Percentiles rank a stretch among this genome's conserved stretches.
Conservation (phyloP, 2,329 filamentous ascomycete species). For the Claviceps pazoutovae region DNA sequence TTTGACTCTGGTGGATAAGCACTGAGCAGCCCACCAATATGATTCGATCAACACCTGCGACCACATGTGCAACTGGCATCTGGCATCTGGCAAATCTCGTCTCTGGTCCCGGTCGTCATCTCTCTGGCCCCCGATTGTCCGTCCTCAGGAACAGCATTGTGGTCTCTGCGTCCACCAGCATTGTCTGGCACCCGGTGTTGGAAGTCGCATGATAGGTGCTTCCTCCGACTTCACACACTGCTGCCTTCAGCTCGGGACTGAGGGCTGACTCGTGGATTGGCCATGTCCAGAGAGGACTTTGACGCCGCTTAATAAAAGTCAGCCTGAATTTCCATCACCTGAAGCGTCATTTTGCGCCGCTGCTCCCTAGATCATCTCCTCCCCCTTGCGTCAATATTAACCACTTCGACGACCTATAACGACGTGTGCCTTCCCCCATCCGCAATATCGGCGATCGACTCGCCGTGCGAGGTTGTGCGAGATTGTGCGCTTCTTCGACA, state of each 20-base stretch:
- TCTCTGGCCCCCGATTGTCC: background rate
- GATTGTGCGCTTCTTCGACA: constrained; percentile 1
- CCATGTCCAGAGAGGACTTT: constrained; percentile 21
- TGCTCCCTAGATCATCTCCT: background rate
- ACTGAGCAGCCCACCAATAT: background rate
- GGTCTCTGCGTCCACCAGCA: background rate
- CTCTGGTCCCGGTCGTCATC: background rate
- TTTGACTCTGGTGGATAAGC: background rate
- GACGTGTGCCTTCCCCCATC: background rate
- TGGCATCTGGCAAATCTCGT: background rate
- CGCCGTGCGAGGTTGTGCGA: background rate
- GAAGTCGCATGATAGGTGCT: constrained; percentile 11
- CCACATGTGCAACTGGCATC: background rate
- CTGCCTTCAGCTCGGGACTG: constrained; percentile 15
- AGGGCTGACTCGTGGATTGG: constrained; percentile 16
- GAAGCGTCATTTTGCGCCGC: constrained; percentile 1
- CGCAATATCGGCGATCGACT: background rate
- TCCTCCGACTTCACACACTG: constrained; percentile 6
- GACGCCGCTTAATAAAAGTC: constrained; percentile 12
- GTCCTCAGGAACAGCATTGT: background rate
- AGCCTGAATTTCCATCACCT: constrained; percentile 1
- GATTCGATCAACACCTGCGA: background rate
- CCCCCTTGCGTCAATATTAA: background rate
- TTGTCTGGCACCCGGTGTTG: background rate
- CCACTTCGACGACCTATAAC: background rate